Percentiles rank a stretch among this genome's conserved stretches.
Evolutionary conservation across 176 grass and related monocot genomes (phyloP).

Genomic region (Rhynchospora tenuis): DNA sequence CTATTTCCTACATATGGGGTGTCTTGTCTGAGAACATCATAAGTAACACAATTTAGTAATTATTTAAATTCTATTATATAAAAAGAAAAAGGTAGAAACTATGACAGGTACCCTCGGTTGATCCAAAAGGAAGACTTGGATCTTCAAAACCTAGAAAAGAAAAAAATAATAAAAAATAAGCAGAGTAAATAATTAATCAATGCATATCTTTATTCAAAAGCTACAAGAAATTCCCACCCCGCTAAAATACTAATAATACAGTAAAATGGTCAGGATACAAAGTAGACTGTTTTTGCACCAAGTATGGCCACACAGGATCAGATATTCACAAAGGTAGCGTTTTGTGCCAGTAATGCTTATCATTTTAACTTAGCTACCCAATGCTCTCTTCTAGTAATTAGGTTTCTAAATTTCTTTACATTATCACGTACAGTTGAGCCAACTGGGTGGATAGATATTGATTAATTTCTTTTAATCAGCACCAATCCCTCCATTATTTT

Average conservation of each 20-base stretch:
- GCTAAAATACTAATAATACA: not conserved
- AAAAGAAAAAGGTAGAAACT: not conserved
- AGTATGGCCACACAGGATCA: not conserved
- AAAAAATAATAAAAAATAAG: constrained; percentile 28
- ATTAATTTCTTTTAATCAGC: not conserved
- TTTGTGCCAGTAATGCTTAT: not conserved
- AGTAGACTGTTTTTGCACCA: not conserved
- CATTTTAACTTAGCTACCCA: not conserved
- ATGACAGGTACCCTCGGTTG: constrained; percentile 68
- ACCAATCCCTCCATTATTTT: not conserved
- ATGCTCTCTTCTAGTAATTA: not conserved
- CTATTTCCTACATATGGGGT: not conserved
- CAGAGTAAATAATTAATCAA: not conserved
- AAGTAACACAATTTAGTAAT: not conserved
- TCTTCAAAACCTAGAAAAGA: constrained; percentile 77
- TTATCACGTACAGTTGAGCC: not conserved
- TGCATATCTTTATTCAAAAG: not conserved
- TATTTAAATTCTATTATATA: not conserved
- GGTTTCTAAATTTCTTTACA: not conserved
- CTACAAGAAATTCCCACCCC: not conserved
- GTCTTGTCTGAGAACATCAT: not conserved
- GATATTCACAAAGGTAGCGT: not conserved
- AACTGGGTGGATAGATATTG: not conserved
- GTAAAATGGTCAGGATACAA: not conserved
- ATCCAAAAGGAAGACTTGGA: constrained; percentile 69